Conservation (phyloP, 2,329 filamentous ascomycete species). For the Lecanicillium sp. region DNA sequence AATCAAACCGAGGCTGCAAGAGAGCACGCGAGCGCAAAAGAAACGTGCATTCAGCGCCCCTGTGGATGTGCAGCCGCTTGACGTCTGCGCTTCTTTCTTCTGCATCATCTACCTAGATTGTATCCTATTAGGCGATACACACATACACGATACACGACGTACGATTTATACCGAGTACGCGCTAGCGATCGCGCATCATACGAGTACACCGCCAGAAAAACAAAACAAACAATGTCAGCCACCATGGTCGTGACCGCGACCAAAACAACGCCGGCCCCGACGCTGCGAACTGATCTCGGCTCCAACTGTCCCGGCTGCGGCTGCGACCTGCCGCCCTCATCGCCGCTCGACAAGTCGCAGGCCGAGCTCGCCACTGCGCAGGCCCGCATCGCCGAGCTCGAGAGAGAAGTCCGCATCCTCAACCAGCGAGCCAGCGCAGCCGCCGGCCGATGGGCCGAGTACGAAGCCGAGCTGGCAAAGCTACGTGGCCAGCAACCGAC, state of each 20-base stretch:
- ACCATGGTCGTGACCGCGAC: conserved; percentile 29
- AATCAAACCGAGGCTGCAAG: no score
- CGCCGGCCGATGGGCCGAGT: conserved; percentile 64
- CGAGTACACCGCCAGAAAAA: no score
- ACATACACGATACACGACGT: no score
- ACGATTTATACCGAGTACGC: no score
- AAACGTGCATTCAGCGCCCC: no score
- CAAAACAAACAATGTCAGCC: conserved; percentile 10
- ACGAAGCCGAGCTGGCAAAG: conserved; percentile 66
- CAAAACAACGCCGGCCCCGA: conserved; percentile 14
- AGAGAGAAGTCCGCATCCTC: conserved; percentile 61
- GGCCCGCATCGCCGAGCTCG: conserved; percentile 58
- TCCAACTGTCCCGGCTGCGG: conserved; percentile 46
- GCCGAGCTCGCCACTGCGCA: conserved; percentile 42
- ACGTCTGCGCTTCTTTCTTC: no score
- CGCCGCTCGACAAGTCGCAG: conserved; percentile 25
- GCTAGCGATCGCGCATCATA: no score
- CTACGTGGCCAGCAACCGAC: conserved; percentile 37
- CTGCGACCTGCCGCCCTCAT: conserved; percentile 25
- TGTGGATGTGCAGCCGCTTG: no score
- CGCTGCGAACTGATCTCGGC: conserved; percentile 14
- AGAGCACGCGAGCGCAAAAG: no score
- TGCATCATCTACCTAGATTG: no score
- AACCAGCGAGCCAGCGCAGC: conserved; percentile 62
- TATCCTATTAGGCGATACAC: no score